Conservation (phyloP, 176 grass and related monocot genomes). For the Secale cereale region DNA sequence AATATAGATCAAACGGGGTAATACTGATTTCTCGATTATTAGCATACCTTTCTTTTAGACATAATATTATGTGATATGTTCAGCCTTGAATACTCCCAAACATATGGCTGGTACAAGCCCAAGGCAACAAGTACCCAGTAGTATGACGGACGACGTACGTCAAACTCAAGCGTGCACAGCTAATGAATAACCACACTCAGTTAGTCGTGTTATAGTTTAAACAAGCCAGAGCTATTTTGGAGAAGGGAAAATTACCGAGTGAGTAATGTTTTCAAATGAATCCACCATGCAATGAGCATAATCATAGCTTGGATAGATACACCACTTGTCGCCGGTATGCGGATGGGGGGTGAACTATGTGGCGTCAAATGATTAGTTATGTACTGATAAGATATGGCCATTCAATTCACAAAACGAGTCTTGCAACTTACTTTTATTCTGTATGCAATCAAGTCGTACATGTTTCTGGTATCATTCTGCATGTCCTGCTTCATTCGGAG, state of each 20-base stretch:
- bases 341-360: conserved; percentile 87
- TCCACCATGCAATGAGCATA: conserved; percentile 98
- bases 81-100: conserved; percentile 98
- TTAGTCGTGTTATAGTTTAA: background rate
- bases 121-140: conserved; percentile 92
- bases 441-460: conserved; percentile 96
- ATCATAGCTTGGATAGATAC: conserved; percentile 98
- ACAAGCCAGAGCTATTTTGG: background rate
- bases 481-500: conserved; percentile 98
- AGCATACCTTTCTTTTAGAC: conserved; percentile 91
- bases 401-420: conserved; percentile 6
- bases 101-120: conserved; percentile 86
- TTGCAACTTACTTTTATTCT: conserved; percentile 80
- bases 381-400: background rate
- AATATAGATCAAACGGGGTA: background rate
- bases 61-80: conserved; percentile 95
- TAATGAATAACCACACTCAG: conserved; percentile 21
- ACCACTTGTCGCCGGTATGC: conserved; percentile 95
- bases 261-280: conserved; percentile 95
- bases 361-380: conserved; percentile 6
- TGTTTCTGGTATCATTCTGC: conserved; percentile 98
- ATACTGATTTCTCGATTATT: background rate
- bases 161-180: conserved; percentile 86
- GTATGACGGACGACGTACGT: conserved; percentile 91
- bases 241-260: conserved; percentile 63